A percentile compares a stretch with the other conserved stretches of the same genome.
Evolutionary conservation across 2,329 filamentous ascomycete genomes (phyloP).

Genomic region (Aspergillus pseudotamarii): DNA sequence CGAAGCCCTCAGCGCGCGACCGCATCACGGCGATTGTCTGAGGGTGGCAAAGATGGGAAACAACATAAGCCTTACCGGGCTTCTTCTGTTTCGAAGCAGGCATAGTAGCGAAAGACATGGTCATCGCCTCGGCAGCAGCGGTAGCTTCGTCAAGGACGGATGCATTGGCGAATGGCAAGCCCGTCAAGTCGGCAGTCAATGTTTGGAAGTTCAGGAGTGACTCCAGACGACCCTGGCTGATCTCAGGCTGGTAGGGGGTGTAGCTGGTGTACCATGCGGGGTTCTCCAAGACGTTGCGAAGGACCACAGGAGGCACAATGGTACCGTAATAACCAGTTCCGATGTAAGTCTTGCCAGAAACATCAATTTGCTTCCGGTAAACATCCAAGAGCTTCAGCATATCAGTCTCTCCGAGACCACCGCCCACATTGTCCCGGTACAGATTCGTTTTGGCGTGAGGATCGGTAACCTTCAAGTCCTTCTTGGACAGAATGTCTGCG

Average conservation of each 20-base stretch:
- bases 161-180: constrained; percentile 84
- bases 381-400: constrained; percentile 45
- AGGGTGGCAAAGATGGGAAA: constrained; percentile 79
- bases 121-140: constrained; percentile 94
- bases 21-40: constrained; percentile 83
- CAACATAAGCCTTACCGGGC: constrained; percentile 77
- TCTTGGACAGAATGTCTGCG: constrained; percentile 71
- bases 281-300: constrained; percentile 88
- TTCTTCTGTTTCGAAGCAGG: constrained; percentile 72
- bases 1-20: constrained; percentile 88
- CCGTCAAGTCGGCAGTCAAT: constrained; percentile 84
- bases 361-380: constrained; percentile 60
- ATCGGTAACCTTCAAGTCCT: constrained; percentile 61
- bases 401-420: constrained; percentile 50
- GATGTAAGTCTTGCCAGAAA: constrained; percentile 68
- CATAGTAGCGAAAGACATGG: constrained; percentile 78
- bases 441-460: constrained; percentile 48
- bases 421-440: constrained; percentile 40
- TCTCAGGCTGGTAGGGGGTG: constrained; percentile 95
- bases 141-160: constrained; percentile 90
- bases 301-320: constrained; percentile 85
- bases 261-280: constrained; percentile 98
- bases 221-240: constrained; percentile 91
- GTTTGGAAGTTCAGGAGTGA: constrained; percentile 96
- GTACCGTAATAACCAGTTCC: constrained; percentile 87